Percentiles rank a stretch among this genome's conserved stretches.
phyloP scores from a whole-genome alignment of 2,329 filamentous ascomycete species.

The Coniochaeta ligniaria region DNA sequence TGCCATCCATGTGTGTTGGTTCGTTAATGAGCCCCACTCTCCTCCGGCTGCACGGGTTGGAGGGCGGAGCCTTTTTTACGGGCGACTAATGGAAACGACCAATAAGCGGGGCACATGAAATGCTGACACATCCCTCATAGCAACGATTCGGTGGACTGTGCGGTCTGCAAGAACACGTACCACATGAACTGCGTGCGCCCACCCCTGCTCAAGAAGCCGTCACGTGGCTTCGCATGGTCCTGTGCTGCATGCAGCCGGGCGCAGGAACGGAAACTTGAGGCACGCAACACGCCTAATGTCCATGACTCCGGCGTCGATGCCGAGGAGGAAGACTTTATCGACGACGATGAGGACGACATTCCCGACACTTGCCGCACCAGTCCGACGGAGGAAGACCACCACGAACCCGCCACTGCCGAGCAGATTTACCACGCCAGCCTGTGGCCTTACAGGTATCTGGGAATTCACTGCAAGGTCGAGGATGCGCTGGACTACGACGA shows the following conservation, averaged over 20 bases:
- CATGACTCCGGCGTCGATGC: slow-evolving; percentile 60
- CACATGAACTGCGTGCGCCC: slow-evolving; percentile 98
- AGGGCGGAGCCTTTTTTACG: background rate
- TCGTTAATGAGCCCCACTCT: slow-evolving; percentile 3
- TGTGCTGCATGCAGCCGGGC: slow-evolving; percentile 92
- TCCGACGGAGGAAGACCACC: slow-evolving; percentile 51
- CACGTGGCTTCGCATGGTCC: slow-evolving; percentile 95
- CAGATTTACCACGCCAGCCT: slow-evolving; percentile 89
- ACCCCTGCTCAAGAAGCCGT: slow-evolving; percentile 88
- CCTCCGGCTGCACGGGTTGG: background rate
- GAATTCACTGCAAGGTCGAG: slow-evolving; percentile 90
- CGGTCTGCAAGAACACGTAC: slow-evolving; percentile 89
- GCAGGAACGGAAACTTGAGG: slow-evolving; percentile 89
- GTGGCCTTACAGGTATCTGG: slow-evolving; percentile 94
- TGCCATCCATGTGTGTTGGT: background rate
- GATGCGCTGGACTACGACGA: slow-evolving; percentile 97
- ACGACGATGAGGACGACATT: slow-evolving; percentile 67
- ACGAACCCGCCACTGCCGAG: slow-evolving; percentile 64
- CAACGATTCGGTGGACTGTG: slow-evolving; percentile 93
- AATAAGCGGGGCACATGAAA: slow-evolving; percentile 1
- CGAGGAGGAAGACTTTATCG: slow-evolving; percentile 56
- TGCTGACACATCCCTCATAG: slow-evolving; percentile 37
- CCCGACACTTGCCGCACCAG: slow-evolving; percentile 53
- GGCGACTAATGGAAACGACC: slow-evolving; percentile 6
- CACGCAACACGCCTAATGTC: slow-evolving; percentile 73